Base-by-base conservation (phyloP, 2,329 filamentous ascomycete species). In the Elsinoe necatrix region DNA sequence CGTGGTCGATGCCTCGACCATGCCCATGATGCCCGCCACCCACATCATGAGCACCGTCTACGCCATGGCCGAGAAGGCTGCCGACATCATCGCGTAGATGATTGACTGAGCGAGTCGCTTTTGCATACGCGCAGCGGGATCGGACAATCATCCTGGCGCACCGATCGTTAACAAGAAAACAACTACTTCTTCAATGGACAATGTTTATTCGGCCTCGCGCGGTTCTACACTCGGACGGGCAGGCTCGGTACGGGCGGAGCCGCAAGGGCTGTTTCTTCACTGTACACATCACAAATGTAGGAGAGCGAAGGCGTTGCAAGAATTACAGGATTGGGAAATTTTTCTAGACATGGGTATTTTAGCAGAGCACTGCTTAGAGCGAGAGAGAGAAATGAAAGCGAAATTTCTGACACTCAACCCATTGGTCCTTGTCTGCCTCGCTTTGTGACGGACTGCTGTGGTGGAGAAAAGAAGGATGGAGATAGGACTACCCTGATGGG, bases 1-100 rank as follows among this genome's bases (percentile, higher is more conserved):
- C 8, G 59, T 67, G 16, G 59, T 68, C 12, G 64, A 68, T 57
- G 65, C 66, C 4, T 63, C 59, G 56, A 61, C 65, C 11, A 48
- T 67, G 25, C 66, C 65, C 3, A 52, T 59, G 12, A 59, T 57
- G 14, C 66, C 79, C 65, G 58, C 80, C 73, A 72, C 80, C 70
- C 75, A 80, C 1, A 82, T 82, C 48, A 80, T 83, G 65, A 82
- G 80, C 57, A 74, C 77, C 1, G 80, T 83, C 1, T 84, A 84
- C 61, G 80, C 79, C 75, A 64, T 82, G 57, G 80, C 71, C 3
- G 80, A 84, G 64, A 83, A 78, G 70, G 67, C 69, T 18, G 75
- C 75, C 23, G 75, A 78, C 64, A 63, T 73, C 55, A 77, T 78
- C 65, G 63, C 64, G 56, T 64, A 61, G 51, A 75, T n/a, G 34